Evolutionary conservation across 371 early-diverging fungal species (phyloP), one percentile per base, ranked within the genome.

Genomic region (Syncephalis fuscata): DNA sequence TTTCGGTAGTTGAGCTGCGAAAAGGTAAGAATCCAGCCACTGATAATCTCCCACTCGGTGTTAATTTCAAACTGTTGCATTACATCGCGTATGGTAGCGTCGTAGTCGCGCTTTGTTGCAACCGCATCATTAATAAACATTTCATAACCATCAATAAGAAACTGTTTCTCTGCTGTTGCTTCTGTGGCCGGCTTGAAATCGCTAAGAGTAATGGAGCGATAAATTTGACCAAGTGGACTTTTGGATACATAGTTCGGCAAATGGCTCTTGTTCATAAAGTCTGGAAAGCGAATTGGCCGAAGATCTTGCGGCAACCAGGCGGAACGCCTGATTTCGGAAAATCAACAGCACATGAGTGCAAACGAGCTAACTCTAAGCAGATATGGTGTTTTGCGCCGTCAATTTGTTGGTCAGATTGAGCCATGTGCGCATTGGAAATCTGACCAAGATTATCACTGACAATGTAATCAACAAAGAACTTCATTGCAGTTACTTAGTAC

Each of bases 391-490:
- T 38, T 0, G 80, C 78, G 7, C 81, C 80, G 2, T 50, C 41
- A 0, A 38, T 39, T 11, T 55, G 51, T 3, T 27, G 20, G 58
- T 91, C 91, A 0, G 86, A 78, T 1, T 62, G 60, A 0, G 78
- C 83, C 47, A 82, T 51, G 55, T 83, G 82, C 1, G 87, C 76
- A 55, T 78, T 74, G 11, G 82, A 82, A 38, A 90, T 90, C 16
- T 54, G 52, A 5, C 88, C 91, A 0, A 90, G 63, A 27, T 82
- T 78, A 53, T 88, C 73, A 22, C 76, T 69, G 39, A 63, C 62
- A 4, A 86, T 76, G 53, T 78, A 84, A 45, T 76, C 69, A n/a
- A 80, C 74, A 64, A 80, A 85, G 48, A 86, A 87, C 39, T 68
- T 68, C 3, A 32, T 32, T 7, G 11, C 11, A 11, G n/a, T n/a